Percentiles rank a stretch among this genome's conserved stretches.
Conservation (phyloP, 106 monocot species). For the Dioscorea alata region DNA sequence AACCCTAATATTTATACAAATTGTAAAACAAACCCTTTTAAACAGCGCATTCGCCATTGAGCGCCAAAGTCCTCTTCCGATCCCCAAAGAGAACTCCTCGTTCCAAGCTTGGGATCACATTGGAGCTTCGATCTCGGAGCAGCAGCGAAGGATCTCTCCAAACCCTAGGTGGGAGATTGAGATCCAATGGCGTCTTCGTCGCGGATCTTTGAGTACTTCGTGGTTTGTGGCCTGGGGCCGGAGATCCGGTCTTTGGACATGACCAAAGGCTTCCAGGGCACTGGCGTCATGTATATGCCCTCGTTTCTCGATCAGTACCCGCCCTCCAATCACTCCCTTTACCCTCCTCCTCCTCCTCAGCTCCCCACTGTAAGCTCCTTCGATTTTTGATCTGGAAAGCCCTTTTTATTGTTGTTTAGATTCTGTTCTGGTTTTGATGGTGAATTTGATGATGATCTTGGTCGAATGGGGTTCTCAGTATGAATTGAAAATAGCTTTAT, state of each 20-base stretch:
- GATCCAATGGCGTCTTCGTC: constrained; percentile 20
- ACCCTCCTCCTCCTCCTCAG: constrained; percentile 96
- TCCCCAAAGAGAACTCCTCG: no score
- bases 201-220: constrained; percentile 93
- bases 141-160: no score
- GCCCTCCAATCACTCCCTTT: constrained; percentile 62
- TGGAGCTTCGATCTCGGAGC: no score
- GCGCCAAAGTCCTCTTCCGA: no score
- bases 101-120: no score
- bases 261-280: constrained; percentile 64
- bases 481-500: no score
- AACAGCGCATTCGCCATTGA: no score
- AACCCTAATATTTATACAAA: no score
- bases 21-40: no score
- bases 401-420: not conserved
- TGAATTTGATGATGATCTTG: not conserved
- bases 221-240: constrained; percentile 95
- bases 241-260: constrained; percentile 83
- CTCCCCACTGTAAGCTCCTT: constrained; percentile 62
- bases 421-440: not conserved
- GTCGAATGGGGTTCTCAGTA: no score
- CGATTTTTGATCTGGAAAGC: no score
- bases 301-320: constrained; percentile 88
- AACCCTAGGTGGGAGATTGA: no score
- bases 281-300: constrained; percentile 59